Evolutionary conservation across 2,329 filamentous ascomycete species (phyloP), one percentile per base, ranked within the genome.

Genomic region (Ophiosphaerella narmari): DNA sequence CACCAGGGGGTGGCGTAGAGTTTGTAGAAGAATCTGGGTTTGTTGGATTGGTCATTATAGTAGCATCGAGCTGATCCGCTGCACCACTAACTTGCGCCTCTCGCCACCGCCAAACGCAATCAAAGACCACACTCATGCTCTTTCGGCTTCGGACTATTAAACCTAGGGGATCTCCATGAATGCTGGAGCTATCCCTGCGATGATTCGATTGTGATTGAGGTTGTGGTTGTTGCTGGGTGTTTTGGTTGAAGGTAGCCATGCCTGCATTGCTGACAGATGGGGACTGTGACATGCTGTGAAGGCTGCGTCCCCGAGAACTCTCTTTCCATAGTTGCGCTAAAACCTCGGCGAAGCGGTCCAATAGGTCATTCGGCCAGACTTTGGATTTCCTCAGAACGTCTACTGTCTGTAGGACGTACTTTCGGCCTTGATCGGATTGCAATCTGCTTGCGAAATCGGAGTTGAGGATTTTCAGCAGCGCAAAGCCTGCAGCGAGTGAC

Each of bases 301-400:
- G 52, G 39, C 68, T 72, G 13, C 67, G 65, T 11, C 71, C 70
- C n/a, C 70, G 64, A 13, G 68, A 69, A 46, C 73, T 75, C 32
- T 72, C 87, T 62, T 91, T 90, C 88, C 89, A 94, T 72, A 94
- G 87, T 74, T 93, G 90, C 5, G 90, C 89, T 79, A 93, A 88
- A n/a, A 94, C 82, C 75, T 93, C 90, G 2, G 89, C 88, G 52
- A 93, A 79, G 29, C 90, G 83, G 79, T 88, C 90, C 46, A 90
- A 86, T 9, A 94, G 80, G 65, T 94, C 90, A 63, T 93, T 93
- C 53, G 86, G 83, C 37, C 86, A 82, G 14, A 92, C 86, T 57
- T 88, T 91, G 40, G 89, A 88, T 43, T 83, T 81, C 31, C 89
- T 82, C 41, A 93, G 86, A 4, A 85, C 84, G 38, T 81, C 79